Evolutionary conservation across 371 early-diverging fungal species (phyloP).

Genomic region (Mucor lusitanicus): DNA sequence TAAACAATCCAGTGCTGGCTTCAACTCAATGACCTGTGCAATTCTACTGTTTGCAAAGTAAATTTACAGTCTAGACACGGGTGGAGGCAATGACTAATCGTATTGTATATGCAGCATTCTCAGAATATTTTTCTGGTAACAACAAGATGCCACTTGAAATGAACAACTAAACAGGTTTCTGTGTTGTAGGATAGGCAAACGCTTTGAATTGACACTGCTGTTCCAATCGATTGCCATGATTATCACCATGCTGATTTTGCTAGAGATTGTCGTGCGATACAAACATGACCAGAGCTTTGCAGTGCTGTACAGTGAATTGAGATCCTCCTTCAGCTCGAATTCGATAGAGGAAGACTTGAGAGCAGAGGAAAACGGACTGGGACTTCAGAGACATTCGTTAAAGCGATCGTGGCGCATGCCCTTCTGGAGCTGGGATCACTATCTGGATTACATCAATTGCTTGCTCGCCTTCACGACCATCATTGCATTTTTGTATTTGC

Average conservation of each 20-base stretch:
- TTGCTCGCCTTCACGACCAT: conserved; percentile 41
- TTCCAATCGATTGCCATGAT: conserved; percentile 67
- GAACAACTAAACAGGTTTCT: not conserved
- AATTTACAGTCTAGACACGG: not conserved
- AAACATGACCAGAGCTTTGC: conserved; percentile 20
- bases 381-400: not conserved
- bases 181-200: conserved; percentile 46
- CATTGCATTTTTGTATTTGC: conserved; percentile 32
- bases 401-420: conserved; percentile 5
- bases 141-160: not conserved
- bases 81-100: not conserved
- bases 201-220: conserved; percentile 60
- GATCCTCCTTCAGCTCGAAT: conserved; percentile 12
- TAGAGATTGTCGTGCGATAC: conserved; percentile 47
- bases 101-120: conserved; percentile 38
- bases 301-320: conserved; percentile 19
- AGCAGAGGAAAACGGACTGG: conserved; percentile 19
- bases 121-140: conserved; percentile 60
- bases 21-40: conserved; percentile 31
- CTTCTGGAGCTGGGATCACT: conserved; percentile 47
- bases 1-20: conserved; percentile 35
- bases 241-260: conserved; percentile 51
- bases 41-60: conserved; percentile 35
- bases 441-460: conserved; percentile 49
- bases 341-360: conserved; percentile 16